phyloP scores from a whole-genome alignment of 495 filamentous ascomycete genomes.

The Talaromyces stipitatus region DNA sequence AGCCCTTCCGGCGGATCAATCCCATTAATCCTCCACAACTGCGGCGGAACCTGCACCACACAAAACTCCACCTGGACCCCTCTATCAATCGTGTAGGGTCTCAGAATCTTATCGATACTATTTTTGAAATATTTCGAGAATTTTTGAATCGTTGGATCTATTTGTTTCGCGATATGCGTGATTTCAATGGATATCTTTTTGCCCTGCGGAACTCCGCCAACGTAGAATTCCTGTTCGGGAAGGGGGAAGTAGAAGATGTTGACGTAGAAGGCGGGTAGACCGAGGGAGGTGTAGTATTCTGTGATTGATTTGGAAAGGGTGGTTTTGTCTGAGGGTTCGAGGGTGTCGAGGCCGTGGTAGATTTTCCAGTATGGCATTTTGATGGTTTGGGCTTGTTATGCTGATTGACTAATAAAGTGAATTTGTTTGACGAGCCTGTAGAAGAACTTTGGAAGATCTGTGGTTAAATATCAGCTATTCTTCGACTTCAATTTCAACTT shows the following conservation, averaged over 20 bases:
- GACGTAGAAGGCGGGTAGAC: conserved; percentile 22
- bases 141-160: background rate
- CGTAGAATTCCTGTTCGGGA: background rate
- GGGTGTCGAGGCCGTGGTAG: conserved; percentile 5
- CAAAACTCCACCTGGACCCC: conserved; percentile 14
- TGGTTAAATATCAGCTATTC: too few species aligned
- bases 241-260: conserved; percentile 8
- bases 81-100: conserved; percentile 7
- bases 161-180: conserved; percentile 8
- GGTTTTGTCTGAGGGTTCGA: conserved; percentile 10
- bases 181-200: conserved; percentile 9
- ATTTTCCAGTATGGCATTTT: conserved; percentile 11
- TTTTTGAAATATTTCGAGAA: conserved; percentile 1
- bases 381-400: too few species aligned
- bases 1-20: conserved; percentile 10
- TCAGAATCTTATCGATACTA: conserved; percentile 4
- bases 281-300: conserved; percentile 8
- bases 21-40: conserved; percentile 16
- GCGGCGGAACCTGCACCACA: conserved; percentile 7
- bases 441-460: too few species aligned
- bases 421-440: too few species aligned
- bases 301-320: conserved; percentile 13
- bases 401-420: too few species aligned
- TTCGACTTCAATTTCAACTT: too few species aligned
- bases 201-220: conserved; percentile 1